Conservation (phyloP, 176 grass and related monocot species). For the Coix lacrymajobi region DNA sequence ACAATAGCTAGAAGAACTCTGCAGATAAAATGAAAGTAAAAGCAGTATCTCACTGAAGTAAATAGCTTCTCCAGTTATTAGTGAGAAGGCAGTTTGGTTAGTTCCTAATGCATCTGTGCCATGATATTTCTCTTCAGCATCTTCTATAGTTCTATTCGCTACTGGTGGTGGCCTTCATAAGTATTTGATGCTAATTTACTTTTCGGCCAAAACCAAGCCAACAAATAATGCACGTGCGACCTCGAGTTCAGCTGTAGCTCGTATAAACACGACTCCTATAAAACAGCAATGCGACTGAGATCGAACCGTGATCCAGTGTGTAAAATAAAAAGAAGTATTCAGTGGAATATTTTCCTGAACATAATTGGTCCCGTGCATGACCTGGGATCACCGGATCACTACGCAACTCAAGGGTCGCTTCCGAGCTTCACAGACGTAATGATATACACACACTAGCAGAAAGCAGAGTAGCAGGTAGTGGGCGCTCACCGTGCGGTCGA, state of each 20-base stretch:
- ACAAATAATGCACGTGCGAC: neutral
- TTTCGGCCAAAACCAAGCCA: neutral
- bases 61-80: neutral
- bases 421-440: neutral
- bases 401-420: neutral
- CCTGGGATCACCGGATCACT: neutral
- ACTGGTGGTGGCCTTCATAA: neutral
- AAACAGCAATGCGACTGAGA: neutral
- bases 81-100: neutral
- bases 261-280: neutral
- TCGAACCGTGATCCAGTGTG: neutral
- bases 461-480: neutral
- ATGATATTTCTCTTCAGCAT: neutral
- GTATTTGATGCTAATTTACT: neutral
- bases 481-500: conserved; percentile 50
- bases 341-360: neutral
- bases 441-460: neutral
- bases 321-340: neutral
- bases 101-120: neutral
- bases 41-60: neutral
- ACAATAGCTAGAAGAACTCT: neutral
- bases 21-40: neutral
- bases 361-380: neutral
- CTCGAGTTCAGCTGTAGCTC: neutral
- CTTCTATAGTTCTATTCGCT: neutral